Conservation (phyloP, 192 early-diverging fungal species). For the Phlyctochytrium planicorne region DNA sequence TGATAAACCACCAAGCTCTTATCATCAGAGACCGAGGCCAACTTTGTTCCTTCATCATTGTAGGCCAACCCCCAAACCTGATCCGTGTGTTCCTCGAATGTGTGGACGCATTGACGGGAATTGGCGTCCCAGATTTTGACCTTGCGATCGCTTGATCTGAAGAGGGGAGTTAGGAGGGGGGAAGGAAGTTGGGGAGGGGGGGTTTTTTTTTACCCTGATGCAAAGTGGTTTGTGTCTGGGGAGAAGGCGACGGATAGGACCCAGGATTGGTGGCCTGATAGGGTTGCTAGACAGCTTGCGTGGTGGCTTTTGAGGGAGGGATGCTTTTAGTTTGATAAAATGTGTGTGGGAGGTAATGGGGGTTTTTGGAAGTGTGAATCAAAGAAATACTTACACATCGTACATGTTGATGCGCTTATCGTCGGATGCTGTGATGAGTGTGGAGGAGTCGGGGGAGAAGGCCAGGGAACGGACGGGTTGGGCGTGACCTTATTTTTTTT, state of each 20-base stretch:
- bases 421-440: conserved; percentile 74
- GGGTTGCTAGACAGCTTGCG: conserved; percentile 68
- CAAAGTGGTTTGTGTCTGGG: conserved; percentile 66
- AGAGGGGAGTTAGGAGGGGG: conserved; percentile 4
- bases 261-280: conserved; percentile 80
- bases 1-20: conserved; percentile 48
- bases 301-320: conserved; percentile 48
- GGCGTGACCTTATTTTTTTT: conserved; percentile 63
- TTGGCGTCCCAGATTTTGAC: conserved; percentile 84
- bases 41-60: conserved; percentile 70
- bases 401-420: conserved; percentile 77
- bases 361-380: too few species aligned
- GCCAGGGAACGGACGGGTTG: conserved; percentile 72
- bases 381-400: conserved; percentile 52
- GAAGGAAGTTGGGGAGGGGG: not conserved
- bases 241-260: conserved; percentile 70
- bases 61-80: conserved; percentile 86
- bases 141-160: conserved; percentile 70
- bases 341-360: too few species aligned
- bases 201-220: conserved; percentile 50
- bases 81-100: conserved; percentile 73
- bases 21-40: conserved; percentile 76
- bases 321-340: not conserved
- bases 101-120: conserved; percentile 69
- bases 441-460: conserved; percentile 70